A percentile compares a stretch with the other conserved stretches of the same genome.
These are phyloP conservation scores for Eucalyptus grandis DNA, from an alignment of 345 rosid species.

Conservation along the genomic window DNA sequence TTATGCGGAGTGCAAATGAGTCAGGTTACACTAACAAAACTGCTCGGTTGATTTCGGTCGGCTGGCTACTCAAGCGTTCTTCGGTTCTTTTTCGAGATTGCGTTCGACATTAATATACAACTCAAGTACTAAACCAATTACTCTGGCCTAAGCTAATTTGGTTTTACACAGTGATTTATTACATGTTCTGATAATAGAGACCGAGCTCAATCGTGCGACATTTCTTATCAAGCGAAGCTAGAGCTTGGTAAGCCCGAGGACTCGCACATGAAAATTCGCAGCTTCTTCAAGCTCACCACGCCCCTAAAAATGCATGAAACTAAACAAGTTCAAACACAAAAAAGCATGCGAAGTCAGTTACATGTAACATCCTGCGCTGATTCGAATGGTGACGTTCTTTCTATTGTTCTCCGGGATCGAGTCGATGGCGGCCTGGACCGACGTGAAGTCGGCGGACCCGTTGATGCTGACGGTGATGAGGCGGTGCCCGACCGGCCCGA, in stretches of 20 bases:
- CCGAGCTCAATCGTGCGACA: background rate
- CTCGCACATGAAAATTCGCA: background rate
- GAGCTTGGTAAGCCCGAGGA: background rate
- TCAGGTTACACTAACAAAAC: background rate
- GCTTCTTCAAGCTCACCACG: background rate
- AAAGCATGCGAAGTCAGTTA: background rate
- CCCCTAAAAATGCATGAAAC: background rate
- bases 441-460: slow-evolving; percentile 53
- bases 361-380: slow-evolving; percentile 71
- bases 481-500: slow-evolving; percentile 68
- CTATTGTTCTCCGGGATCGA: slow-evolving; percentile 55
- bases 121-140: background rate
- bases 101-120: background rate
- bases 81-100: background rate
- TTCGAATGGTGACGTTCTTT: slow-evolving; percentile 46
- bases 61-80: background rate
- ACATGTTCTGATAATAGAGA: background rate
- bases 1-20: background rate
- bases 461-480: slow-evolving; percentile 50
- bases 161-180: background rate
- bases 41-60: background rate
- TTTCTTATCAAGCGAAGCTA: background rate
- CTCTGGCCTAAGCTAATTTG: background rate
- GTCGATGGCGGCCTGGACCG: slow-evolving; percentile 83
- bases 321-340: background rate